Base-by-base conservation (phyloP, 495 filamentous ascomycete genomes). In the Friedmanniomyces endolithicus region DNA sequence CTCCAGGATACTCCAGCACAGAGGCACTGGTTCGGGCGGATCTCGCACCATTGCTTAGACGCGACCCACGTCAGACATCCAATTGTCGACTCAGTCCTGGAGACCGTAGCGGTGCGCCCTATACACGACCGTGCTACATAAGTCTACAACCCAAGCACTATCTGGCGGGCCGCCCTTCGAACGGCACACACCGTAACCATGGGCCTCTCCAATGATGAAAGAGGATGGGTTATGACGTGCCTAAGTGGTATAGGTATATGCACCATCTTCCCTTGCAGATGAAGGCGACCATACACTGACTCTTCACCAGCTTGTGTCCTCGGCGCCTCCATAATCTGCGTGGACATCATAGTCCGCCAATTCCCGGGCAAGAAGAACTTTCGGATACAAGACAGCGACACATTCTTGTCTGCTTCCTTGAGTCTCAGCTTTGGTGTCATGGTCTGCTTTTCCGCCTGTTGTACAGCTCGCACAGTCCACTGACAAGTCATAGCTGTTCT, bases 341-440 rank as follows among this genome's bases (percentile, higher is more conserved):
- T 90, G 57, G 92, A 98, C 71, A 58, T 87, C 23, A 50, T 92
- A 45, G 69, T 94, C 37, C 86, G 79, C 52, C 73, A 72, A 20
- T 69, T 95, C 53, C 85, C 86, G 4, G 76, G 80, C 48, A 78
- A 83, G 66, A 80, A 76, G 62, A 72, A 80, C 65, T 98, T 96
- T 63, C 80, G 81, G 62, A 95, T 98, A 62, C 82, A 90, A 62
- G 86, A 90, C 61, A 95, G 85, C 67, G 88, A 84, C 70, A 74
- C 74, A 20, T 98, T 98, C 68, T 75, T 95, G 16, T 88, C 90
- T 0, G 81, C 82, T 20, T 94, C 90, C 1, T 71, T 97, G 56
- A 94, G 88, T 70, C 70, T 98, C 48, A 95, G 88, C 67, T 94
- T 94, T 46, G 92, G 92, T 29, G 92, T 98, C n/a, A 94, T 98